Base-by-base conservation (phyloP, 306 rosid genomes). In the Fragaria iinumae region DNA sequence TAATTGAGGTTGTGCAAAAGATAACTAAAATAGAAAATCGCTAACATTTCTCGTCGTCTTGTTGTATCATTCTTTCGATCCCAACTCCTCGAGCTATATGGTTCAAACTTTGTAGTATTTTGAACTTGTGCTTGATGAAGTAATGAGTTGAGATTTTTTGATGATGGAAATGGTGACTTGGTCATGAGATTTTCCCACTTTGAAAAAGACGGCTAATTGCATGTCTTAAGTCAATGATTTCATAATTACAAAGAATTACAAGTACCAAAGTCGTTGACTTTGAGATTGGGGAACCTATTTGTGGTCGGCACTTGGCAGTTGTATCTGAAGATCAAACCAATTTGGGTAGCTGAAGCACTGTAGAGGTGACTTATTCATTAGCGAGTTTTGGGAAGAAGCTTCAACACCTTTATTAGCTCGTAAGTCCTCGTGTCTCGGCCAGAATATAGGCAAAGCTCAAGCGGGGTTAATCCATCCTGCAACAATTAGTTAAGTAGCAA, bases 391-490 rank as follows among this genome's bases (percentile, higher is more conserved):
- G 82, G 97, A 84, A 89, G 83, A 74, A 56, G 86, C 82, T 95
- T 95, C 85, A 95, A 84, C 82, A 91, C 77, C 89, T 88, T 92
- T 75, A 92, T 82, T 71, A 95, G 87, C 90, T 92, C 96, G 5
- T 87, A 90, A 57, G 93, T 95, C 81, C 88, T 83, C 16, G 76
- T 55, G 79, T 86, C 86, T 72, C 55, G 92, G 32, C 96, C 99
- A 64, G 82, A 84, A 86, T 82, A 80, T 53, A 95, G 97, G 84
- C 99, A 95, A 55, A 95, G 87, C 17, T 88, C 97, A 29, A 95
- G 89, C 14, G 99, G 92, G 71, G 96, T 87, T 65, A 91, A 88
- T 57, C 96, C 96, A 80, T 87, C 97, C 97, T 95, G 93, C 68
- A 76, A 77, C 63, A 80, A 82, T 67, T 17, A 82, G 14, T 57